Base-by-base conservation (phyloP, 805 yeast species). In the Wickerhamiella musiphila region DNA sequence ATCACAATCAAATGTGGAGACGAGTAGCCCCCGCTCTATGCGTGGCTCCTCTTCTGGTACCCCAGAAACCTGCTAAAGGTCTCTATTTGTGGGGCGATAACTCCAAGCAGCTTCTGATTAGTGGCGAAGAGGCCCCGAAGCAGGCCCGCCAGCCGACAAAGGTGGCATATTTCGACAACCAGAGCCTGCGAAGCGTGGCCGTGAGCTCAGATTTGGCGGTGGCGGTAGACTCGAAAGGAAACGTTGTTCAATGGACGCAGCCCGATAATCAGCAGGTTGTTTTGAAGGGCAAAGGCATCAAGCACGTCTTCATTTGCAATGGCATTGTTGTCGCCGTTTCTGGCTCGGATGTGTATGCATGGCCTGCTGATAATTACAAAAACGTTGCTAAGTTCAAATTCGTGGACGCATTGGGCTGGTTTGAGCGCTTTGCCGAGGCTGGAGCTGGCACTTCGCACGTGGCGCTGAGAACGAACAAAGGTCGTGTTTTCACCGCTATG, bases 201-300 rank as follows among this genome's bases (percentile, higher is more conserved):
- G 47, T 81, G 2, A 58, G 63, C 16, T 63, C 61, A 3, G 52
- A 53, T 6, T 50, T 58, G 20, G 66, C 57, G 1, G 49, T 63
- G 4, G 82, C 82, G 0, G 66, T 81, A 12, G 68, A 73, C 38
- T 61, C 62, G 1, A 66, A 65, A 11, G 96, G 95, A 13, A 67
- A 76, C 45, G 60, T 82, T 20, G 71, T 70, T 34, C 78, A 76
- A 47, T 81, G 84, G 78, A 38, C 42, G 4, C 51, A 58, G 12
- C 39, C 42, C 1, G 35, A 46, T 4, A 40, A 39, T 2, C 63
- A 65, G 3, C 35, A 45, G 29, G 35, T 47, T 15, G 54, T 70
- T 2, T 38, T 75, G 12, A 58, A 54, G 28, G 72, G 71, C 6
- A 60, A 68, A 40, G 50, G 63, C 6, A 46, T 76, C 18, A 39